Percentiles rank a stretch among this genome's conserved stretches.
Conservation (phyloP, 257 asterid species). For the Solanum ossicruentum region DNA sequence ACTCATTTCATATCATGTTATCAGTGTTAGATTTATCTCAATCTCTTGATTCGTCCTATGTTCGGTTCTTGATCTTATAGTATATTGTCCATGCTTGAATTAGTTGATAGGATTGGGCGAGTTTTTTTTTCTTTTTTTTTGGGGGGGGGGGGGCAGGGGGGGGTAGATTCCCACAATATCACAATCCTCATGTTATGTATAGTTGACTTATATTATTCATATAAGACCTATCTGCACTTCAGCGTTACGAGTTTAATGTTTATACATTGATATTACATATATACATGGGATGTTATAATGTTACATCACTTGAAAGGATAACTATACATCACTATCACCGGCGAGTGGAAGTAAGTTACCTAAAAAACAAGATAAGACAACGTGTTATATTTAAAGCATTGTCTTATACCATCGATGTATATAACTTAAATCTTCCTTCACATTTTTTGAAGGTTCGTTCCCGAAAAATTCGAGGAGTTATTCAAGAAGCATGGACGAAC, state of each 20-base stretch:
- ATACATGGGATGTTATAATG: background rate
- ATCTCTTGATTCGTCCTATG: background rate
- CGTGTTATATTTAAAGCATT: background rate
- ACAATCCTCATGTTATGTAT: background rate
- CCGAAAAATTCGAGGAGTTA: slow-evolving; percentile 43
- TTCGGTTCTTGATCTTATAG: background rate
- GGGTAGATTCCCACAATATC: background rate
- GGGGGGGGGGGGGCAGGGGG: background rate
- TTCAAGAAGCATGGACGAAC: slow-evolving; percentile 38
- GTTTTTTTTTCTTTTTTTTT: no score
- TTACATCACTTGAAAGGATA: background rate
- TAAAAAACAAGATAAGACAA: background rate
- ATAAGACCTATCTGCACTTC: background rate
- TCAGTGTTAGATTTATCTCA: background rate
- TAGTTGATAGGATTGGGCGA: background rate
- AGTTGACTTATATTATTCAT: no score
- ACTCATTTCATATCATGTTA: background rate
- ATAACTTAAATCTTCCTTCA: background rate
- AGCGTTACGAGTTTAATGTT: background rate
- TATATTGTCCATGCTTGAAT: background rate
- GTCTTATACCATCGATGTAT: background rate
- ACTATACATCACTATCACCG: background rate
- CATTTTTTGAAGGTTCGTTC: background rate
- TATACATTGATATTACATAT: background rate
- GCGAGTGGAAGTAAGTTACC: background rate